These are phyloP conservation scores for Aureobasidium sp. DNA, from an alignment of 2,329 filamentous ascomycete species.

Conservation along the genomic window DNA sequence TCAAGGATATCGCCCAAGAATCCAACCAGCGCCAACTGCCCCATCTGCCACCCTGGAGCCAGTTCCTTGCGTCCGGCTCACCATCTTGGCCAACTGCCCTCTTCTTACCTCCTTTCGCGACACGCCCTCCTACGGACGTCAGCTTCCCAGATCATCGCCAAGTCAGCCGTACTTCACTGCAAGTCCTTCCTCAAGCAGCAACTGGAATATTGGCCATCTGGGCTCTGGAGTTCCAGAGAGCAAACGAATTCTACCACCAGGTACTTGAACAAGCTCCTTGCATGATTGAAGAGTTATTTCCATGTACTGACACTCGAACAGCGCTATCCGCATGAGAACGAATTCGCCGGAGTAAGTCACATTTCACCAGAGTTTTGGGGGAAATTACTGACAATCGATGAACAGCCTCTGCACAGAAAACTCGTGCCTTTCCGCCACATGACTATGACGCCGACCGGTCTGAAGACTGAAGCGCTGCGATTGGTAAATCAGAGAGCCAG, in stretches of 20 bases:
- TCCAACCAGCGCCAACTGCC: neutral
- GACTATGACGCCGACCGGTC: neutral
- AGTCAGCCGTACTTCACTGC: neutral
- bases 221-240: neutral
- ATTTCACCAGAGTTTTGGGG: neutral
- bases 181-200: conserved; percentile 1
- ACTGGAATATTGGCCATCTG: neutral
- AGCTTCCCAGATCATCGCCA: neutral
- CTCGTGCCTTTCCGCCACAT: neutral
- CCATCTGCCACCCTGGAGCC: neutral
- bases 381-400: neutral
- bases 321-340: neutral
- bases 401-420: neutral
- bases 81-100: neutral
- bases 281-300: neutral
- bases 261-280: neutral
- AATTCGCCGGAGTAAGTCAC: neutral
- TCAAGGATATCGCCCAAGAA: neutral
- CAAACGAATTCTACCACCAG: neutral
- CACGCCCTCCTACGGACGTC: neutral
- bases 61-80: neutral
- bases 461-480: conserved; percentile 1
- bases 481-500: neutral
- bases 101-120: neutral
- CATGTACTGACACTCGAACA: neutral